Percentiles rank a stretch among this genome's conserved stretches.
These are phyloP conservation scores for Botrytis medusae DNA, from an alignment of 2,329 filamentous ascomycete species.

Conservation along the genomic window DNA sequence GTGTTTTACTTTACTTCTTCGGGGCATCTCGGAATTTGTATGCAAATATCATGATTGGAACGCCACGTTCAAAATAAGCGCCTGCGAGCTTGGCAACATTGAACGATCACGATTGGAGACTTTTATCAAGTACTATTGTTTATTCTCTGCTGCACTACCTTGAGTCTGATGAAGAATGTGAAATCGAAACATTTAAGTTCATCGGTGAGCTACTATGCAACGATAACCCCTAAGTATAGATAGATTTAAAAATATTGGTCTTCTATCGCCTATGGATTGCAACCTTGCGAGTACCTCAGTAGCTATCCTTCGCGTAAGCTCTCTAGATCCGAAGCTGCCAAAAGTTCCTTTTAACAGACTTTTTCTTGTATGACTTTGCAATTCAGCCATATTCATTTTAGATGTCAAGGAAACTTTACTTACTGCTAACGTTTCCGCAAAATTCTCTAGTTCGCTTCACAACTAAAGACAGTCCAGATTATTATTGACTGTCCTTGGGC, in stretches of 20 bases:
- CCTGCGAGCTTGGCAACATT: neutral
- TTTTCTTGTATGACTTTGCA: neutral
- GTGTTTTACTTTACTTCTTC: neutral
- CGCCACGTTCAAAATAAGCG: neutral
- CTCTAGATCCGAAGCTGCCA: neutral
- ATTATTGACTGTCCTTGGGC: neutral
- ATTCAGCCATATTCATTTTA: neutral
- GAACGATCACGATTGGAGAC: neutral
- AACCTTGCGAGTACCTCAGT: neutral
- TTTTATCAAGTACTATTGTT: neutral
- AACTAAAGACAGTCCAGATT: neutral
- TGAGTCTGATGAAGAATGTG: neutral
- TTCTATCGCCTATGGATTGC: neutral
- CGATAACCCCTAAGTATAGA: neutral
- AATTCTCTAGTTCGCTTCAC: neutral
- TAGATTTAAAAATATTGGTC: neutral
- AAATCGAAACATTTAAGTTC: neutral
- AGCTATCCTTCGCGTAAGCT: neutral
- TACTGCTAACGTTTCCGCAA: neutral
- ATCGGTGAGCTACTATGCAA: neutral
- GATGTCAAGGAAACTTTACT: neutral
- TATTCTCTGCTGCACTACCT: neutral
- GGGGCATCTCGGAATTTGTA: neutral
- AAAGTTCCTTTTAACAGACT: neutral
- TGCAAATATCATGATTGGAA: neutral